These are phyloP conservation scores for Acer campestre DNA, from an alignment of 345 rosid genomes.

Conservation along the genomic window DNA sequence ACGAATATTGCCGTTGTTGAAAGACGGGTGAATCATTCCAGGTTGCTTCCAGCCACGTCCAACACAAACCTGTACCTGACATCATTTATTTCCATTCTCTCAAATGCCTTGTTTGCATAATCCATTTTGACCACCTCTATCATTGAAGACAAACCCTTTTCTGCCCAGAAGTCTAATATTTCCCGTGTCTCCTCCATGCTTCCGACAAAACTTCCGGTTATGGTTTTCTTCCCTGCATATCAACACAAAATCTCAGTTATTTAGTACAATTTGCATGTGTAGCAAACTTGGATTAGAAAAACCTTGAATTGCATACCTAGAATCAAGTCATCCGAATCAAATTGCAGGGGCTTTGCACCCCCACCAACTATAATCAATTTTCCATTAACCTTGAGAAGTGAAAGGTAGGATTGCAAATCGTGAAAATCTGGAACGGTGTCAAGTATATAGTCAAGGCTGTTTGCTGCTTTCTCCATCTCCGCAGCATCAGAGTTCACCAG, in stretches of 20 bases:
- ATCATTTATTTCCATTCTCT: constrained; percentile 68
- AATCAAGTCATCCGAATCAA: constrained; percentile 33
- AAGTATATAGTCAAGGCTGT: constrained; percentile 49
- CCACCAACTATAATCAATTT: constrained; percentile 49
- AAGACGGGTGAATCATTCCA: constrained; percentile 9
- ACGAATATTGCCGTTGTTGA: background rate
- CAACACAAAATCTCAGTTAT: background rate
- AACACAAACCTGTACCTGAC: constrained; percentile 62
- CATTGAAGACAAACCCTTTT: constrained; percentile 53
- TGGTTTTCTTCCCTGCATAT: constrained; percentile 51
- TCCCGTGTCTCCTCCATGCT: constrained; percentile 63
- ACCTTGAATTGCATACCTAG: constrained; percentile 27
- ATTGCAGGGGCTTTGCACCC: constrained; percentile 41
- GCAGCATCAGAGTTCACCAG: constrained; percentile 43
- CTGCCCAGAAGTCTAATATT: constrained; percentile 50
- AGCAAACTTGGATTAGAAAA: background rate
- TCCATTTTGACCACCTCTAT: constrained; percentile 64
- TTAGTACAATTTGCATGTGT: background rate
- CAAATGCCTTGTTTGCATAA: constrained; percentile 52
- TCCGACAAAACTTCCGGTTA: constrained; percentile 60
- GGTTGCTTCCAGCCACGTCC: constrained; percentile 59
- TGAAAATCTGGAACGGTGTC: constrained; percentile 54
- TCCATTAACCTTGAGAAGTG: constrained; percentile 50
- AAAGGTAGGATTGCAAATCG: constrained; percentile 37
- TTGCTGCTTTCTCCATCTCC: constrained; percentile 41